phyloP scores from a whole-genome alignment of 192 early-diverging fungal species.

The Phlyctochytrium planicorne region DNA sequence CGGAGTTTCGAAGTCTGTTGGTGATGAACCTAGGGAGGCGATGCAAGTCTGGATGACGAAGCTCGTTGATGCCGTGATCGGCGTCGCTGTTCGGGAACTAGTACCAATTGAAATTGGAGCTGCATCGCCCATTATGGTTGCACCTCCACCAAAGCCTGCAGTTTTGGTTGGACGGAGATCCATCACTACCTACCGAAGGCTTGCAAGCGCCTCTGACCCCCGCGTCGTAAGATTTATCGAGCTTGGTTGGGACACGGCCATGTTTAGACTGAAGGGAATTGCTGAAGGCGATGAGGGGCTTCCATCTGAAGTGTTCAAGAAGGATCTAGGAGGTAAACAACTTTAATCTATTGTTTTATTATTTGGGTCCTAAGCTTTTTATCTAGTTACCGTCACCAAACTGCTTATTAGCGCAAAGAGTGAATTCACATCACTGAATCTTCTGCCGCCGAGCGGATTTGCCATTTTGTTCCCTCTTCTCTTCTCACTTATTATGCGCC shows the following conservation, averaged over 20 bases:
- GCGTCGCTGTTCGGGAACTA: conserved; percentile 44
- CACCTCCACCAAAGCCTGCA: conserved; percentile 23
- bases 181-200: conserved; percentile 51
- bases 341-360: conserved; percentile 7
- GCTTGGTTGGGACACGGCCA: conserved; percentile 32
- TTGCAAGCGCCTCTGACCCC: conserved; percentile 22
- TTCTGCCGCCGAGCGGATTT: conserved; percentile 34
- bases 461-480: conserved; percentile 48
- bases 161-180: conserved; percentile 59
- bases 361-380: conserved; percentile 3
- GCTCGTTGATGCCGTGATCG: conserved; percentile 30
- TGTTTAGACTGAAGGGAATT: conserved; percentile 32
- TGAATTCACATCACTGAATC: conserved; percentile 19
- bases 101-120: conserved; percentile 23
- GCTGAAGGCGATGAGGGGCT: conserved; percentile 29
- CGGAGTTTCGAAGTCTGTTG: conserved; percentile 55
- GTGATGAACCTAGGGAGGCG: conserved; percentile 54
- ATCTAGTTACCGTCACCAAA: conserved; percentile 22
- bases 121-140: background rate
- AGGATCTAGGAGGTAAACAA: conserved; percentile 17
- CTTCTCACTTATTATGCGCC: conserved; percentile 32
- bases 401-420: conserved; percentile 21
- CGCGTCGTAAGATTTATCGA: conserved; percentile 15
- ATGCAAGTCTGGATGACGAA: conserved; percentile 44
- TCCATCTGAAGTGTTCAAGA: conserved; percentile 21